phyloP scores from a whole-genome alignment of 2,329 filamentous ascomycete genomes.

The Harringtonia lauricola region DNA sequence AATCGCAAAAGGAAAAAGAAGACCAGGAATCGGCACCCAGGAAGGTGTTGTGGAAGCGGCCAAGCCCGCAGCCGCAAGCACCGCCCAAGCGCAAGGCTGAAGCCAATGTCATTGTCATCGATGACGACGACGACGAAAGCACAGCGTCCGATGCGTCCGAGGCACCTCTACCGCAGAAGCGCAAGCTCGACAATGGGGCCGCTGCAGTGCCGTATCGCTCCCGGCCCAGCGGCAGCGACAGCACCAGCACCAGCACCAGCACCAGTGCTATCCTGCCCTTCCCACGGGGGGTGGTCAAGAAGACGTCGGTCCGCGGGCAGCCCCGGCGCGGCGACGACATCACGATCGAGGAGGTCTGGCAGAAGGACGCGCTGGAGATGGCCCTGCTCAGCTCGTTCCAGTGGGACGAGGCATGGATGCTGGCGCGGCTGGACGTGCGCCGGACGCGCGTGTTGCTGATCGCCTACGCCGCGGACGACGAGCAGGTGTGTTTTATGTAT shows the following conservation, averaged over 20 bases:
- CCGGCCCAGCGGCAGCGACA: neutral
- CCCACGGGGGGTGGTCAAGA: conserved; percentile 59
- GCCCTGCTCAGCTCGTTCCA: conserved; percentile 81
- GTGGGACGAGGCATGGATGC: conserved; percentile 72
- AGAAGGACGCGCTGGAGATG: conserved; percentile 58
- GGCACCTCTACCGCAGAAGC: neutral
- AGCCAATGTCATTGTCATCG: conserved; percentile 22
- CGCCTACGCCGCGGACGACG: conserved; percentile 40
- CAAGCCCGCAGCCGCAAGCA: neutral
- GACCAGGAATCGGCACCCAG: too few relatives aligned
- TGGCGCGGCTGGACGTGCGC: conserved; percentile 54
- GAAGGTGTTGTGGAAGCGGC: too few relatives aligned
- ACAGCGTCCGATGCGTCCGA: neutral
- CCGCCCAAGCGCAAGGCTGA: conserved; percentile 35
- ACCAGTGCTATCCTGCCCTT: conserved; percentile 24
- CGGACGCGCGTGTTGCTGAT: conserved; percentile 53
- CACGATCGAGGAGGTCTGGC: conserved; percentile 77
- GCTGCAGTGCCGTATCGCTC: neutral
- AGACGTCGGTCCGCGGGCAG: conserved; percentile 63
- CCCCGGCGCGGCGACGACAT: conserved; percentile 59
- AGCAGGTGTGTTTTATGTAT: conserved; percentile 30
- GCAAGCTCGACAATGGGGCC: neutral
- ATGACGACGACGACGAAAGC: conserved; percentile 8
- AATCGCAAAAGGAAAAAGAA: neutral
- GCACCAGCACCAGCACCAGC: neutral